Percentiles rank a stretch among this genome's conserved stretches.
Conservation (phyloP, 1,284 basidiomycete species). For the Ganoderma lucidum region DNA sequence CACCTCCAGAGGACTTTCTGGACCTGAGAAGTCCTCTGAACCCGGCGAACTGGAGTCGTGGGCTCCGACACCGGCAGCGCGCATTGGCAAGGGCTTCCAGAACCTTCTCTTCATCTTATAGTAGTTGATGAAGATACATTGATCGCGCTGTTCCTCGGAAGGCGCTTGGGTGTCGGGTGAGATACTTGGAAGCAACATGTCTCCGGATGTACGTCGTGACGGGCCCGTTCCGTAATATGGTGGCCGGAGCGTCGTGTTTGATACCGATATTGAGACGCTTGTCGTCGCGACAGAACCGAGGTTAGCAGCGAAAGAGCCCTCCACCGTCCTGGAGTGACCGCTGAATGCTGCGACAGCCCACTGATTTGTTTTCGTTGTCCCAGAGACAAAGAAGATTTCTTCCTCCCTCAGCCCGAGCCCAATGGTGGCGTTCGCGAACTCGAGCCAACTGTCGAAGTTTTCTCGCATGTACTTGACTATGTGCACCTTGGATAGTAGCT, state of each 20-base stretch:
- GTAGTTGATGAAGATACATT: not conserved
- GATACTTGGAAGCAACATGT: not conserved
- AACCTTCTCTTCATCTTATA: not conserved
- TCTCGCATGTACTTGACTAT: conserved; percentile 28
- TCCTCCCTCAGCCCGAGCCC: conserved; percentile 24
- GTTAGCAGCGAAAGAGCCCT: conserved; percentile 22
- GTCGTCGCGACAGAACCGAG: conserved; percentile 14
- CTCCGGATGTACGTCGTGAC: not conserved
- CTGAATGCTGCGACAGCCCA: conserved; percentile 23
- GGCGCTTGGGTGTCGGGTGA: not conserved
- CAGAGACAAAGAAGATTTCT: conserved; percentile 36
- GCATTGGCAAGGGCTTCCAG: not conserved
- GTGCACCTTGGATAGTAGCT: conserved; percentile 21
- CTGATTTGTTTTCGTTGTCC: conserved; percentile 32
- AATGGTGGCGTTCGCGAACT: conserved; percentile 23
- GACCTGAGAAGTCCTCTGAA: not conserved
- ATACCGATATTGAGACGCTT: conserved; percentile 16
- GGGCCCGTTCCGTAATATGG: conserved; percentile 18
- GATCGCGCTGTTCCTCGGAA: not conserved
- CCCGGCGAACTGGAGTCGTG: not conserved
- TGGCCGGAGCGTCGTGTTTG: conserved; percentile 4
- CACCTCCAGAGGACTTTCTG: not conserved
- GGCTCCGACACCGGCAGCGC: not conserved
- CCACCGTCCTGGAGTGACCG: conserved; percentile 9
- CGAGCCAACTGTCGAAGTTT: conserved; percentile 32